Percentiles rank a stretch among this genome's conserved stretches.
Evolutionary conservation across 202 grass and related monocot species (phyloP).

Genomic region (Bolboschoenoplectus hybrid): DNA sequence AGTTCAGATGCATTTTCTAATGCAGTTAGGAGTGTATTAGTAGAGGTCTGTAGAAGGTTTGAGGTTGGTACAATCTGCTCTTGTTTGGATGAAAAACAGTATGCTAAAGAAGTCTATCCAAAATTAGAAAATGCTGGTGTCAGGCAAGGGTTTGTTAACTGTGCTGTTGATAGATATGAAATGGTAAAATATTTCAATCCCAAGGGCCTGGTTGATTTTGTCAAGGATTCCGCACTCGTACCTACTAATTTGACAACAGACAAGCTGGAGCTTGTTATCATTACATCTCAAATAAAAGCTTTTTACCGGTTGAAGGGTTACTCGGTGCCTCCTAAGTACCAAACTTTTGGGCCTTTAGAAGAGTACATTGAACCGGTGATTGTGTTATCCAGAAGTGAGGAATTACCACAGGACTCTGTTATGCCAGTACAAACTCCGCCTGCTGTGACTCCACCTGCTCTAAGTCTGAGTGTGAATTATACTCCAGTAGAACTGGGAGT

Average conservation of each 20-base stretch:
- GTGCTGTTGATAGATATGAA: constrained; percentile 39
- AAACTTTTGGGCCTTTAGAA: constrained; percentile 40
- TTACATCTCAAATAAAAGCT: constrained; percentile 62
- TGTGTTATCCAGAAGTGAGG: constrained; percentile 15
- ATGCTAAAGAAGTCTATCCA: constrained; percentile 44
- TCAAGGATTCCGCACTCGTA: constrained; percentile 45
- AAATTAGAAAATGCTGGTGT: constrained; percentile 60
- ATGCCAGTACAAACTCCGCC: not conserved
- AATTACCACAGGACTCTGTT: constrained; percentile 24
- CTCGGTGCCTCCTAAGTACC: constrained; percentile 54
- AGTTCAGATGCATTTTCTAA: constrained; percentile 52
- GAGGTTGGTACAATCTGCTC: constrained; percentile 56
- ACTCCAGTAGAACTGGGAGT: constrained; percentile 30
- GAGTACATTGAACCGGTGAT: constrained; percentile 42
- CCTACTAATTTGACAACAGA: constrained; percentile 49
- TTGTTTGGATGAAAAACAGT: constrained; percentile 51
- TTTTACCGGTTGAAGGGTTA: constrained; percentile 60
- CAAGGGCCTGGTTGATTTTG: constrained; percentile 55
- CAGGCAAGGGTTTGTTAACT: constrained; percentile 55
- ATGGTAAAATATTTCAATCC: constrained; percentile 56
- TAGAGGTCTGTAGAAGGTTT: constrained; percentile 66
- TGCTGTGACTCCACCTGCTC: not conserved
- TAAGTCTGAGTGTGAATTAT: constrained; percentile 9
- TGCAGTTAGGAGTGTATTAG: constrained; percentile 56
- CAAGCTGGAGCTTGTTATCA: constrained; percentile 50